phyloP scores from a whole-genome alignment of 169 alveolate species.

The Plasmodium knowlesi region DNA sequence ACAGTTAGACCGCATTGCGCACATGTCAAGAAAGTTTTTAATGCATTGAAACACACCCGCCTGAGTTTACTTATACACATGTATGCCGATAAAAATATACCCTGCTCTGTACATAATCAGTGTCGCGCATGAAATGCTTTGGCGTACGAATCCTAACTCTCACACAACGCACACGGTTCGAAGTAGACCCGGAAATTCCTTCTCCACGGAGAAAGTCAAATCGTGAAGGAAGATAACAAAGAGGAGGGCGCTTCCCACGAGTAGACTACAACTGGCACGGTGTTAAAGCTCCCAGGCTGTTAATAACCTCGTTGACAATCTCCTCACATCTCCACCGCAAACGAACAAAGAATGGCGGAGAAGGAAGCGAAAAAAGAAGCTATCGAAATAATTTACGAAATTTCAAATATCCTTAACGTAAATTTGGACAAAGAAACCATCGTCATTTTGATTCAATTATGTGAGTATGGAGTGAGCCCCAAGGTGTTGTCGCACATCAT shows the following conservation, averaged over 20 bases:
- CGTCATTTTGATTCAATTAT: constrained; percentile 78
- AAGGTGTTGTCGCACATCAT: constrained; percentile 77
- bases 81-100: not conserved
- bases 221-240: not conserved
- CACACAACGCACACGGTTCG: not conserved
- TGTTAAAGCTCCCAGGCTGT: not conserved
- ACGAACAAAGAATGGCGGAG: constrained; percentile 4
- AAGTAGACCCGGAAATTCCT: not conserved
- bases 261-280: not conserved
- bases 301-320: not conserved
- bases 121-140: not conserved
- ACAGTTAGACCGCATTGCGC: not conserved
- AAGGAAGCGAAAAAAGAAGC: constrained; percentile 79
- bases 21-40: not conserved
- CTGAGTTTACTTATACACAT: not conserved
- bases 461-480: constrained; percentile 84
- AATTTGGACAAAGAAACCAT: constrained; percentile 79
- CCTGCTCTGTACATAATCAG: not conserved
- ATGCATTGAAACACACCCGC: not conserved
- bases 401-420: constrained; percentile 79
- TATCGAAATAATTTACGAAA: constrained; percentile 78
- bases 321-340: not conserved
- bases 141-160: not conserved
- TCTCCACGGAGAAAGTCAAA: not conserved
- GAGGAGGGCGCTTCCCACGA: not conserved